These are phyloP conservation scores for Pythium aphanidermatum DNA, from an alignment of 352 stramenopile genomes.

Conservation along the genomic window DNA sequence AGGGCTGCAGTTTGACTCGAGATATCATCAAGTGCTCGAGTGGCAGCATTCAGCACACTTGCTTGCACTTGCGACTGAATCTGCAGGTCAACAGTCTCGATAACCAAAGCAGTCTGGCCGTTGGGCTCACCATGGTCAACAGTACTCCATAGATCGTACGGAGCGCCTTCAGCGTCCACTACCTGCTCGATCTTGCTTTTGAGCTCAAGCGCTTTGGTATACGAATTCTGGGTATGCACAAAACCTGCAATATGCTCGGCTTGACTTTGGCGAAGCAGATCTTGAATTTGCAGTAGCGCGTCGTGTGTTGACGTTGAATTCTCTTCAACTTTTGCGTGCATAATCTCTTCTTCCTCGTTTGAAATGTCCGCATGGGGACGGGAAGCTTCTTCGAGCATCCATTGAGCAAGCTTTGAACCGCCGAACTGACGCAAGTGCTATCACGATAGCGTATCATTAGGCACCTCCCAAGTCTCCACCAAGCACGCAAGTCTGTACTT, in stretches of 20 bases:
- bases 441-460: background rate
- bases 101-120: background rate
- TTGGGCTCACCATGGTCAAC: background rate
- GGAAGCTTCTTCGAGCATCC: conserved; percentile 19
- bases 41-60: conserved; percentile 14
- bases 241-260: conserved; percentile 36
- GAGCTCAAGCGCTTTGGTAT: conserved; percentile 19
- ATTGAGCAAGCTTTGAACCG: conserved; percentile 12
- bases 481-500: background rate
- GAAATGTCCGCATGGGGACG: conserved; percentile 3
- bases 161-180: background rate
- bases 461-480: background rate
- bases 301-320: conserved; percentile 27
- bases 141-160: conserved; percentile 18
- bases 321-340: conserved; percentile 33
- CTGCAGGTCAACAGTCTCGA: conserved; percentile 24
- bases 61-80: conserved; percentile 21
- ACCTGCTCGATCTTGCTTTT: conserved; percentile 8
- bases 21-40: conserved; percentile 14
- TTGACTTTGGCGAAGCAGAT: conserved; percentile 30
- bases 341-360: conserved; percentile 25
- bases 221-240: conserved; percentile 25
- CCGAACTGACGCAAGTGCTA: conserved; percentile 36
- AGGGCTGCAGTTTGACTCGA: conserved; percentile 15
- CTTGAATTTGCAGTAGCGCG: conserved; percentile 33